Evolutionary conservation across 192 early-diverging fungal species (phyloP).

Genomic region (Diversispora epigaea): DNA sequence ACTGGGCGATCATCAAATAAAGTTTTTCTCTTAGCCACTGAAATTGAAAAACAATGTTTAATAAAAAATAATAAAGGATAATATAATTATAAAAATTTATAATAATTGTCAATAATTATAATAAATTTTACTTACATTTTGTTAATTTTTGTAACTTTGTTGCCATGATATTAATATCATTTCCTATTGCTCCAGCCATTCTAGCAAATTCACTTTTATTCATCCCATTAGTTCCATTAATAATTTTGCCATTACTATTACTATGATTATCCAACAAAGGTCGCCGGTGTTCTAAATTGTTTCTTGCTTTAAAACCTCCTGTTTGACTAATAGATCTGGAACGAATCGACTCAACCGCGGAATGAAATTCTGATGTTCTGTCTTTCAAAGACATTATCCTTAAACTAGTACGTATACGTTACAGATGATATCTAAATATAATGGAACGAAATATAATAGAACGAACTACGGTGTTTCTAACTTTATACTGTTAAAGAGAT

Average conservation of each 20-base stretch:
- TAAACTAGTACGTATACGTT: too few species aligned
- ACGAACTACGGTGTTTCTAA: too few species aligned
- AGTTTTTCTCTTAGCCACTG: slow-evolving; percentile 91
- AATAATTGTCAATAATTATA: too few species aligned
- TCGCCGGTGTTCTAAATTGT: slow-evolving; percentile 41
- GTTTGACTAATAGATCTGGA: slow-evolving; percentile 40
- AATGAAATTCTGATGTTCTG: slow-evolving; percentile 83
- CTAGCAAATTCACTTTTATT: slow-evolving; percentile 78
- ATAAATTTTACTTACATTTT: slow-evolving; percentile 46
- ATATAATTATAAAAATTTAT: slow-evolving; percentile 22
- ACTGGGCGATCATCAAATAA: slow-evolving; percentile 96
- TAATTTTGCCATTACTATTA: slow-evolving; percentile 30
- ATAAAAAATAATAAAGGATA: background rate
- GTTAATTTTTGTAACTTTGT: slow-evolving; percentile 84
- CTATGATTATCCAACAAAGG: slow-evolving; percentile 31
- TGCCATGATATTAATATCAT: slow-evolving; percentile 84
- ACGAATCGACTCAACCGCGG: slow-evolving; percentile 73
- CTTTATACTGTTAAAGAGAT: too few species aligned
- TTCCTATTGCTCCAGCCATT: slow-evolving; percentile 79
- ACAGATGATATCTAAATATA: too few species aligned
- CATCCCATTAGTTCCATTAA: slow-evolving; percentile 9
- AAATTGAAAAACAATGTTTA: background rate
- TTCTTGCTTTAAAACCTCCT: slow-evolving; percentile 33
- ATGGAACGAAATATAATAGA: too few species aligned
- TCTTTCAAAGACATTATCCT: slow-evolving; percentile 57